These are phyloP conservation scores for Hymenoscyphus repandus DNA, from an alignment of 2,329 filamentous ascomycete genomes.

Conservation along the genomic window DNA sequence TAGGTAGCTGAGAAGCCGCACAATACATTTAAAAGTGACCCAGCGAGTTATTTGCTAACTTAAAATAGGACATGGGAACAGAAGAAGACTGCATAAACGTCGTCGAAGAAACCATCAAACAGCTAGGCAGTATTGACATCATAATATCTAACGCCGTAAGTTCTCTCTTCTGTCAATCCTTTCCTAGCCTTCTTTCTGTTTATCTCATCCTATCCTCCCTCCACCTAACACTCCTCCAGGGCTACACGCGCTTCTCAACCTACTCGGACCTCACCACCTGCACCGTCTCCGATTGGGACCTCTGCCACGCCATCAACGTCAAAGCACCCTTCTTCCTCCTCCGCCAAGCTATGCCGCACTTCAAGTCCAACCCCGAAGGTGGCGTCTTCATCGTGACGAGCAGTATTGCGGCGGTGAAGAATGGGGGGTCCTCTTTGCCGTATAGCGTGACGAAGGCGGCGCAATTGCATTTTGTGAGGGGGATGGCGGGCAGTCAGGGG, in stretches of 20 bases:
- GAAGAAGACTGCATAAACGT: slow-evolving; percentile 47
- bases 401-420: slow-evolving; percentile 47
- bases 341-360: slow-evolving; percentile 51
- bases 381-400: slow-evolving; percentile 60
- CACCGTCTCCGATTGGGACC: slow-evolving; percentile 24
- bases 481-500: slow-evolving; percentile 56
- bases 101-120: slow-evolving; percentile 48
- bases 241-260: slow-evolving; percentile 28
- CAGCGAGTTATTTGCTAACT: neutral
- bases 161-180: too few relatives aligned
- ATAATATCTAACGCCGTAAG: slow-evolving; percentile 59
- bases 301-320: slow-evolving; percentile 58
- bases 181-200: too few relatives aligned
- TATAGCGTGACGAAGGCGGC: slow-evolving; percentile 39
- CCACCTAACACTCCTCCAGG: slow-evolving; percentile 10
- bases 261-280: slow-evolving; percentile 22
- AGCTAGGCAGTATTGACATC: slow-evolving; percentile 58
- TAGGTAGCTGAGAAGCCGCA: too few relatives aligned
- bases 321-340: slow-evolving; percentile 49
- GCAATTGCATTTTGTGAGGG: slow-evolving; percentile 60
- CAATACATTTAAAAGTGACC: too few relatives aligned
- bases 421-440: slow-evolving; percentile 15
- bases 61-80: slow-evolving; percentile 48
- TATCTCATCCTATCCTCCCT: slow-evolving; percentile 1
- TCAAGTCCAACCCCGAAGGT: slow-evolving; percentile 56